Evolutionary conservation across 2,329 filamentous ascomycete species (phyloP), one percentile per base, ranked within the genome.

Genomic region (Orbilia ellipsospora): DNA sequence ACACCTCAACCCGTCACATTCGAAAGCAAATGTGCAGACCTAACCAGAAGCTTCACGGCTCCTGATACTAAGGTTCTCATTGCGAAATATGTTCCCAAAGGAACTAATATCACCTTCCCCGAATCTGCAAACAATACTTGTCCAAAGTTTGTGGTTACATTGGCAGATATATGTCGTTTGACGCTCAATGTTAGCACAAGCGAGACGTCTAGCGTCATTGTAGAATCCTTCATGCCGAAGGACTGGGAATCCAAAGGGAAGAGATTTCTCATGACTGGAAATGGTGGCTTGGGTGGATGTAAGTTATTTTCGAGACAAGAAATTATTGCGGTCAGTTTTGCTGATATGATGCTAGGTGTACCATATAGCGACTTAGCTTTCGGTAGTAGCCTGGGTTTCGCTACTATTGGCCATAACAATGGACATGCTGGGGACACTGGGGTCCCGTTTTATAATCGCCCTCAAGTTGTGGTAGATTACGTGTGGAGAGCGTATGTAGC

Each of bases 161-260:
- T 60, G 12, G 60, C 72, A 7, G 64, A 75, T 54, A 75, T 75
- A 10, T 75, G 72, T 16, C 64, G 72, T 6, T 40, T 75, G 8
- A 57, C 51, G 20, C 52, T 75, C 18, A 75, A 65, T 28, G 60
- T 68, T 12, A 65, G 48, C 5, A 77, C 76, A 7, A 67, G 72
- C 23, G 36, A 23, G 16, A 73, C 50, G 15, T 77, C 76, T n/a
- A 69, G 69, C n/a, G 72, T 77, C 10, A 64, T 74, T 15, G 59
- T 72, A 16, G 76, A 77, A 26, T 50, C 61, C 2, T 77, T 73
- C 23, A 60, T 77, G 66, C 76, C 76, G 1, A 64, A 59, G 15
- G 28, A 64, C n/a, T 77, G 70, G 72, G 16, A 6, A 2, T 54
- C 57, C 4, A 64, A 68, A 28, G 69, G 63, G 6, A 63, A 63